phyloP scores from a whole-genome alignment of 768 basidiomycete genomes.

The Leccinum uliginosum region DNA sequence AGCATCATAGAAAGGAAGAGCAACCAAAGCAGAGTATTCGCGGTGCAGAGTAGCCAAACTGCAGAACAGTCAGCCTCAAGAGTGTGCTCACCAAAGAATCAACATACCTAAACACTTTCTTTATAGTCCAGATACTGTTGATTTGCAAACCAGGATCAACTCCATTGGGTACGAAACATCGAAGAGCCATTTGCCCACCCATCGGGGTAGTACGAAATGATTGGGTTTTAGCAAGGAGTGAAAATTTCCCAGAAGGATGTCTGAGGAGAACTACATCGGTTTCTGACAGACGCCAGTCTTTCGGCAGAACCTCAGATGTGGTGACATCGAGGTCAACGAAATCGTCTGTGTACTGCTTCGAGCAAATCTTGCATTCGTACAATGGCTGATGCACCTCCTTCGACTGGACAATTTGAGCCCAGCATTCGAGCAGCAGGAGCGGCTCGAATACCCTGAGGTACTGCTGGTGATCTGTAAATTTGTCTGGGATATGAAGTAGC shows the following conservation, averaged over 20 bases:
- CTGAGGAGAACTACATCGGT: constrained; percentile 82
- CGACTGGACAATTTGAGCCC: constrained; percentile 80
- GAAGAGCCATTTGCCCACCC: constrained; percentile 55
- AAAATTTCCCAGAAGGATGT: constrained; percentile 48
- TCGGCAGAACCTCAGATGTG: constrained; percentile 54
- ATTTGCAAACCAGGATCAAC: constrained; percentile 61
- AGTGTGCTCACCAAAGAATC: not conserved
- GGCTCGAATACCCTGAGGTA: constrained; percentile 81
- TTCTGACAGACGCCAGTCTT: constrained; percentile 74
- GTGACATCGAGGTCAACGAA: constrained; percentile 77
- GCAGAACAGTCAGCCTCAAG: constrained; percentile 5
- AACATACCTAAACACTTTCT: constrained; percentile 75
- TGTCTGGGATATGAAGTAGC: constrained; percentile 51
- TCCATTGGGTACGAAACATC: constrained; percentile 43
- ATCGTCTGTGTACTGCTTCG: constrained; percentile 70
- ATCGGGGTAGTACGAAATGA: constrained; percentile 38
- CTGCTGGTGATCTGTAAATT: constrained; percentile 58
- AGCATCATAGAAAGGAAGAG: constrained; percentile 79
- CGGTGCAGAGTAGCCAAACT: constrained; percentile 90
- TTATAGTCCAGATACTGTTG: constrained; percentile 65
- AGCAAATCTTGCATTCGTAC: constrained; percentile 60
- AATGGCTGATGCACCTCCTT: constrained; percentile 59
- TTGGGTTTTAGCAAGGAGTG: constrained; percentile 70
- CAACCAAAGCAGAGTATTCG: constrained; percentile 85
- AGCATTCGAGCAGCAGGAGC: constrained; percentile 81